Conservation (phyloP, 2,329 filamentous ascomycete genomes). For the Diaporthe sp. region DNA sequence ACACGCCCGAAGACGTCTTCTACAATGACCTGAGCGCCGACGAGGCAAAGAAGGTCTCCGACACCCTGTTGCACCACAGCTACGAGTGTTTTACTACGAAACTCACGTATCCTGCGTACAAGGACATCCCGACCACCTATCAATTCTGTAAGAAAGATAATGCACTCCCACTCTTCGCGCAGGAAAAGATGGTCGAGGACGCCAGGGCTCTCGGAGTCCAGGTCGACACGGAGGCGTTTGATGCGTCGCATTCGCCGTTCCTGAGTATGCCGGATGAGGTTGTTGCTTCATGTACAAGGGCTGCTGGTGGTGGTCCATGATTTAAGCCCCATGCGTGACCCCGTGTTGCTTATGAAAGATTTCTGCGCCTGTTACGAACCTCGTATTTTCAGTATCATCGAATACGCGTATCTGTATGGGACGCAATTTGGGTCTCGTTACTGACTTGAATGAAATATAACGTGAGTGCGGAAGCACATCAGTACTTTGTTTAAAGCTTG, state of each 20-base stretch:
- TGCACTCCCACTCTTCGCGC: background rate
- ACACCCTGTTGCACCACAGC: slow-evolving; percentile 21
- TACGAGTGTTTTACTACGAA: background rate
- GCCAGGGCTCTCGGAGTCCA: background rate
- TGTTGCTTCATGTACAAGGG: slow-evolving; percentile 2
- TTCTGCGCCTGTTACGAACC: background rate
- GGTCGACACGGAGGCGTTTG: background rate
- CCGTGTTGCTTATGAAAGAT: background rate
- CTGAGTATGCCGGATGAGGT: slow-evolving; percentile 27
- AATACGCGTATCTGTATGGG: background rate
- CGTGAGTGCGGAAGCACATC: too few relatives aligned
- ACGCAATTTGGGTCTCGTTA: too few relatives aligned
- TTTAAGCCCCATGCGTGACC: background rate
- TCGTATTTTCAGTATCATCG: background rate
- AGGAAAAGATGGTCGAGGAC: slow-evolving; percentile 22
- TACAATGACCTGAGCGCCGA: slow-evolving; percentile 30
- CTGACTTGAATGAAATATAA: too few relatives aligned
- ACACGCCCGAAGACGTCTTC: background rate
- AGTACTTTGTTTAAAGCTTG: too few relatives aligned
- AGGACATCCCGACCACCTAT: slow-evolving; percentile 22
- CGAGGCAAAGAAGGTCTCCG: background rate
- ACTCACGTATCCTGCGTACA: slow-evolving; percentile 28
- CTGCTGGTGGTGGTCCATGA: background rate
- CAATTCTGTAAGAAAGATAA: slow-evolving; percentile 28
- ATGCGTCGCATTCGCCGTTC: slow-evolving; percentile 32